Base-by-base conservation (phyloP, 164 flowering plant species). In the Magnolia changhungtana region DNA sequence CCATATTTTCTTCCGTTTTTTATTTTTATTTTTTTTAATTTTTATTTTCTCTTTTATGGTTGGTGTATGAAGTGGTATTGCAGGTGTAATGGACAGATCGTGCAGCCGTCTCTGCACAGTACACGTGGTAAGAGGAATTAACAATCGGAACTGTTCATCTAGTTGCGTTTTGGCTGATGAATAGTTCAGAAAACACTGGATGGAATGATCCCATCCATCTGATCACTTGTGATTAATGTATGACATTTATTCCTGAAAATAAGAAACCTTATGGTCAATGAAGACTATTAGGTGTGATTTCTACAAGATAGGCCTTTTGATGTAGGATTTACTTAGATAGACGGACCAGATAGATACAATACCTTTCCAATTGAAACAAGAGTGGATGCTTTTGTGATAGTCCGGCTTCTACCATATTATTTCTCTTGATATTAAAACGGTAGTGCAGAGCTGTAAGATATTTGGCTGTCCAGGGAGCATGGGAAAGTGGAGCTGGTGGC, bases 401-500 rank as follows among this genome's bases (percentile, higher is more conserved):
- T 37, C 45, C 7, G 7, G 45, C 45, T 37, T 37, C 45, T 37
- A 37, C 45, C 45, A 5, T 37, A 37, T 37, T 4, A 37, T 37
- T 37, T 37, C 45, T 5, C 45, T 37, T 2, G 45, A 37, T 37
- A 37, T 4, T 37, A 37, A 37, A 37, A 37, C 45, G 45, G 45
- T 37, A 37, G 45, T 37, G 55, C 11, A 69, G 45, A 69, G n/a
- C 58, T 50, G 55, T 14, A 18, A 71, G 59, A 71, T 50, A 71
- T 71, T 50, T 71, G 45, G 73, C 73, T 45, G 59, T 1, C 45
- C 11, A 14, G 27, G 29, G 55, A 23, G 31, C 45, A 66, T 14
- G 50, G 49, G 71, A 7, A 51, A 50, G 77, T 66, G 77, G 71
- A 64, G 63, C 63, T 11, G 74, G 63, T 50, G 77, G 69, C 63